Conservation (phyloP, 2,329 filamentous ascomycete species). For the Chalaropsis ovoidea region DNA sequence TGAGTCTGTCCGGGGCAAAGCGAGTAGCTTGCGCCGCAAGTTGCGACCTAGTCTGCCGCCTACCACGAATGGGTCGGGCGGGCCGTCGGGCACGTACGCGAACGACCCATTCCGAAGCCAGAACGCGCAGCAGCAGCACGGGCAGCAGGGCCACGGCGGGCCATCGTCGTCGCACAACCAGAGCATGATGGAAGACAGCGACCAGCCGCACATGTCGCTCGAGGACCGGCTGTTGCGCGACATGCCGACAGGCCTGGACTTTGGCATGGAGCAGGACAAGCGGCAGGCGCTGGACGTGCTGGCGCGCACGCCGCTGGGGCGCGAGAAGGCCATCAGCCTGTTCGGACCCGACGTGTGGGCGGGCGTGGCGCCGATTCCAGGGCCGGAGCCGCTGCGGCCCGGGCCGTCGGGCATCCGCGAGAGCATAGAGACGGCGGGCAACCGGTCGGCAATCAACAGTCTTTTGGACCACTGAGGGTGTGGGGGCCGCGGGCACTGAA, state of each 20-base stretch:
- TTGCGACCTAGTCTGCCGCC: constrained; percentile 45
- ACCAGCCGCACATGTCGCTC: constrained; percentile 32
- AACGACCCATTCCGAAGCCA: constrained; percentile 26
- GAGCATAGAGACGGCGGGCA: constrained; percentile 24
- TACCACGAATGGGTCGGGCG: constrained; percentile 21
- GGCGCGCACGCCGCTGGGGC: constrained; percentile 41
- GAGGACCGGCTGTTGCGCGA: constrained; percentile 44
- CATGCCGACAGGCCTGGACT: constrained; percentile 38
- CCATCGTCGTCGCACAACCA: constrained; percentile 29
- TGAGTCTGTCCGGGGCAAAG: constrained; percentile 68
- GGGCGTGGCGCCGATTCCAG: constrained; percentile 28
- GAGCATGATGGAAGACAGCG: constrained; percentile 24
- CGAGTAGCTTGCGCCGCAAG: constrained; percentile 62
- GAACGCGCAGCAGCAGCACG: constrained; percentile 28
- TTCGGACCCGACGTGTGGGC: constrained; percentile 42
- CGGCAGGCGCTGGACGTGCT: constrained; percentile 45
- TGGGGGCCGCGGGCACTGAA: not conserved
- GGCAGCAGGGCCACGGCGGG: constrained; percentile 26
- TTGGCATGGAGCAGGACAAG: constrained; percentile 40
- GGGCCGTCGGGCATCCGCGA: constrained; percentile 28
- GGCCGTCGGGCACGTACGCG: constrained; percentile 27
- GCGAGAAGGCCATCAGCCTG: constrained; percentile 42
- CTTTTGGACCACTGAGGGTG: constrained; percentile 18
- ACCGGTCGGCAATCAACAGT: constrained; percentile 21
- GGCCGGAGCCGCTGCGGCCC: constrained; percentile 26